Base-by-base conservation (phyloP, 768 basidiomycete genomes). In the Coprinopsis marcescibilis region DNA sequence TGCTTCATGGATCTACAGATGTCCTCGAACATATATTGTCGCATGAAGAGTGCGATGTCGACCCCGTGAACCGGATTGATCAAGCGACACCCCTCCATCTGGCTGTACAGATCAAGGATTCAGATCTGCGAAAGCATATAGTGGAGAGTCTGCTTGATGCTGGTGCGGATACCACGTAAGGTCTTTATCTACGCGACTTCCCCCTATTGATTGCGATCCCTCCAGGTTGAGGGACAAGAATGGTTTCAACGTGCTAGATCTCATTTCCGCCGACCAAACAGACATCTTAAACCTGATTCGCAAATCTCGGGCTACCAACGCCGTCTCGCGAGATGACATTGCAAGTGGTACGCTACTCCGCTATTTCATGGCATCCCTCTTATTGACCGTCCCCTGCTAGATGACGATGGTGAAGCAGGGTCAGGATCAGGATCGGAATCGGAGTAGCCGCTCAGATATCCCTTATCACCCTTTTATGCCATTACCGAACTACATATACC, bases 21-120 rank as follows among this genome's bases (percentile, higher is more conserved):
- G 80, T 83, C 39, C 68, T 90, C 3, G 86, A 90, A 51, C 71
- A 83, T 45, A 78, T 92, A 53, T 72, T 93, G 26, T 77, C 76
- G 3, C 71, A 80, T 56, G 85, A 89, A 10, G 76, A 72, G 3
- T 90, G 88, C 66, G 89, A 91, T 57, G 87, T 49, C 42, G 89
- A 93, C 60, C 78, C 80, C 14, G 69, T 77, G 56, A 91, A 91
- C 63, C 71, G 72, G 15, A 58, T 85, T 23, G 80, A 83, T 39
- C 73, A 73, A 7, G 79, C 80, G 5, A 92, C 90, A 0, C 90
- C 90, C 3, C 69, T 93, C 13, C 89, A 91, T 61, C 73, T 89
- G 20, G 89, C 87, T 6, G 63, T 85, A 6, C 63, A 66, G 51
- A 61, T 85, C 35, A 67, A 77, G 26, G 71, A 84, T 50, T 61